Evolutionary conservation across 805 yeast genomes (phyloP).

Genomic region (Candida boleticola): DNA sequence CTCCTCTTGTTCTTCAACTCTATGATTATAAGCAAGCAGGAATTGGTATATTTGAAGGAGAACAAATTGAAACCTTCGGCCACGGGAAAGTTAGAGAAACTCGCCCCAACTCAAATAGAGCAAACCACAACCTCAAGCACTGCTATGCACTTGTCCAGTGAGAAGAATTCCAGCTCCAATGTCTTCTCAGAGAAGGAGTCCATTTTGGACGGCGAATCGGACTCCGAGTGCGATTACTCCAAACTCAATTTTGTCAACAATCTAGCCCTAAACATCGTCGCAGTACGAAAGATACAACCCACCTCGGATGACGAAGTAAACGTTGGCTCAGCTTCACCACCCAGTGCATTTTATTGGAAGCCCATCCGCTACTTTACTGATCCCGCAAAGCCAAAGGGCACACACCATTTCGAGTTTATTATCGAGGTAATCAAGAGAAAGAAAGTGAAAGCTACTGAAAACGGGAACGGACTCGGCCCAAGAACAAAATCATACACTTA

Average conservation of each 20-base stretch:
- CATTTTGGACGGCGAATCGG: background rate
- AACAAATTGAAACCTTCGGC: constrained; percentile 37
- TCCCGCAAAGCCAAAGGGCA: background rate
- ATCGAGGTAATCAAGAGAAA: constrained; percentile 37
- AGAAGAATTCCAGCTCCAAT: no score
- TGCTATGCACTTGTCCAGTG: background rate
- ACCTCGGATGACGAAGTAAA: constrained; percentile 6
- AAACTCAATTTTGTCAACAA: constrained; percentile 50
- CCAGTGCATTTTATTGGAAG: constrained; percentile 13
- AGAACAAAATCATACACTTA: constrained; percentile 7
- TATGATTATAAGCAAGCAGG: constrained; percentile 62
- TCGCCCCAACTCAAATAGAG: constrained; percentile 7
- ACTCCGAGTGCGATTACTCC: constrained; percentile 13
- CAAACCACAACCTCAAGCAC: background rate
- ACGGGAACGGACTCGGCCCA: background rate
- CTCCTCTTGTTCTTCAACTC: constrained; percentile 72
- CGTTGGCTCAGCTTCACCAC: background rate
- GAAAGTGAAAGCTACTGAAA: constrained; percentile 18
- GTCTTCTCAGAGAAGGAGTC: background rate
- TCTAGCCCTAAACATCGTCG: constrained; percentile 61
- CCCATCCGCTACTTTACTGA: constrained; percentile 6
- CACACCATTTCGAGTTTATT: constrained; percentile 45
- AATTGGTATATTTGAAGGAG: constrained; percentile 43
- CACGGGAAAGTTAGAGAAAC: constrained; percentile 34
- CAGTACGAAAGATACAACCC: constrained; percentile 47